Base-by-base conservation (phyloP, 2,329 filamentous ascomycete species). In the Penicillium janthinellum region DNA sequence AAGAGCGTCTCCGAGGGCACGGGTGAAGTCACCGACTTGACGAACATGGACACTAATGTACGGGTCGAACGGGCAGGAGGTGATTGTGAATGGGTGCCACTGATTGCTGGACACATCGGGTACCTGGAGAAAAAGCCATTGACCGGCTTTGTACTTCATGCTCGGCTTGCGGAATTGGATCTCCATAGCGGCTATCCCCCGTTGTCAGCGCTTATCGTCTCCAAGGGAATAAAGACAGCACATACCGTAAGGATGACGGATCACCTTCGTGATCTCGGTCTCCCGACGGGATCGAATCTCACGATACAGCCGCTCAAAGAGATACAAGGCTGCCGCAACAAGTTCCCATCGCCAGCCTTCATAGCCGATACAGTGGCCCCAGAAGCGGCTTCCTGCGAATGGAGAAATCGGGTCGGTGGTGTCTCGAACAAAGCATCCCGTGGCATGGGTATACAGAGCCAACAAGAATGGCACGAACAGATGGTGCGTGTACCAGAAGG, bases 41-140 rank as follows among this genome's bases (percentile, higher is more conserved):
- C 95, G 90, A 59, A 99, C 88, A 77, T 99, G 95, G 34, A 99
- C 86, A 41, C 92, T 96, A 66, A 98, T 87, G 73, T 98, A 98
- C 0, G 91, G 90, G 70, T 99, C 95, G 72, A 92, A 95, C 5
- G 95, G 95, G 78, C 95, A 99, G 10, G 95, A 98, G 2, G 95
- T 99, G 77, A 99, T 98, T 72, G 95, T 99, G 75, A 98, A 99
- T 1, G 95, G 95, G 78, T 99, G 95, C 95, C 95, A 99, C 80
- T 99, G 92, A 73, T 92, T 88, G 69, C 84, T 86, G 65, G 92
- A 96, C 56, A 99, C 87, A 6, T 90, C 89, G 0, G 95, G 95
- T 25, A 96, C 88, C 76, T 98, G 94, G 60, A 99, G 84, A 82
- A 98, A 98, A 39, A 98, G 87, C 93, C 94, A 99, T 79, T 99